phyloP scores from a whole-genome alignment of 805 yeast genomes.

The Ogataea trehaloabstinens region DNA sequence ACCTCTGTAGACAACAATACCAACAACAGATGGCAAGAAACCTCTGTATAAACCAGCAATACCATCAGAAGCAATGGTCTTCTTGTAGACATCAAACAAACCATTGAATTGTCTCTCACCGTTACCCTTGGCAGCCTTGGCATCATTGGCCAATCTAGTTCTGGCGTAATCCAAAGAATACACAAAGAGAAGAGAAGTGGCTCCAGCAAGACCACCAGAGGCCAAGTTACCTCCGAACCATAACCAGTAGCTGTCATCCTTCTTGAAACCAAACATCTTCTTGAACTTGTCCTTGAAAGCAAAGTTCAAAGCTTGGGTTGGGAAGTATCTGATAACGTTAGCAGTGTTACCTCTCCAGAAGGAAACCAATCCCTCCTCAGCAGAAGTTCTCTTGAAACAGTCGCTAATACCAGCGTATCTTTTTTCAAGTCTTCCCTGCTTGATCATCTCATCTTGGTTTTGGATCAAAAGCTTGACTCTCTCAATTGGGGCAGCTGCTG shows the following conservation, averaged over 20 bases:
- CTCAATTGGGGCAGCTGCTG: constrained; percentile 97
- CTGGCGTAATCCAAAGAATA: constrained; percentile 98
- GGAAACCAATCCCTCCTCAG: constrained; percentile 86
- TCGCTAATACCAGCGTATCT: constrained; percentile 89
- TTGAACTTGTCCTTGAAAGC: constrained; percentile 98
- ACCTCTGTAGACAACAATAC: constrained; percentile 99
- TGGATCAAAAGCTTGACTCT: constrained; percentile 95
- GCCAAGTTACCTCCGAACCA: constrained; percentile 99
- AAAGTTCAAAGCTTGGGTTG: constrained; percentile 97
- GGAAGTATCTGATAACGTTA: constrained; percentile 98
- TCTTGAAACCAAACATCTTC: constrained; percentile 94
- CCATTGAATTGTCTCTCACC: constrained; percentile 98
- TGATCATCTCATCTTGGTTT: constrained; percentile 97
- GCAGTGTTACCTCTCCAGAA: constrained; percentile 99
- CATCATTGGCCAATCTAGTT: constrained; percentile 98
- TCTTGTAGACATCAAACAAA: constrained; percentile 92
- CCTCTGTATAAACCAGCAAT: constrained; percentile 98
- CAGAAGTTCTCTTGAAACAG: constrained; percentile 93
- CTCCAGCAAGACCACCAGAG: constrained; percentile 99
- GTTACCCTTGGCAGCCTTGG: constrained; percentile 79
- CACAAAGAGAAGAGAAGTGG: constrained; percentile 87
- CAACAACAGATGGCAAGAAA: constrained; percentile 97
- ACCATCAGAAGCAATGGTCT: constrained; percentile 95
- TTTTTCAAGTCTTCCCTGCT: constrained; percentile 90
- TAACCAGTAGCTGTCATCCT: constrained; percentile 86